phyloP scores from a whole-genome alignment of 331 rosid species.

The Saraca asoca region DNA sequence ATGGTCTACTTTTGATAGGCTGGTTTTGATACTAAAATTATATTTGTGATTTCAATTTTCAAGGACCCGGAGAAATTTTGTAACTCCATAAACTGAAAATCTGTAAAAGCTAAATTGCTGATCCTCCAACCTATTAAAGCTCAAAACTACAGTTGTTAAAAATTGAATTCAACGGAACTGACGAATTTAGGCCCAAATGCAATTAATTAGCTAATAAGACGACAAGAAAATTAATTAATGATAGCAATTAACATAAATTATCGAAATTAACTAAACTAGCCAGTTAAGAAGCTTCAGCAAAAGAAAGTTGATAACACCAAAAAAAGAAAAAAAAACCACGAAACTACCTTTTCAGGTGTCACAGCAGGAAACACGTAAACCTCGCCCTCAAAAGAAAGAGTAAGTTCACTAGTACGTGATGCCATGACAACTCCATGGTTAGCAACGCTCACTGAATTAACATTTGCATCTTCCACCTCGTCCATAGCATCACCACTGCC shows the following conservation, averaged over 20 bases:
- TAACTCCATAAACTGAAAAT: no score
- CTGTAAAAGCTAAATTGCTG: no score
- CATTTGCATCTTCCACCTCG: conserved; percentile 56
- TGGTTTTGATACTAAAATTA: no score
- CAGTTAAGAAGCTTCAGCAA: conserved; percentile 5
- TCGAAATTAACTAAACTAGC: background rate
- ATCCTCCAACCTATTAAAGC: no score
- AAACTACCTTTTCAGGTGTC: conserved; percentile 80
- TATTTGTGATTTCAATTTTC: no score
- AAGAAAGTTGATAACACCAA: no score
- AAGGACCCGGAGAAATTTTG: no score
- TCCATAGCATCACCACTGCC: conserved; percentile 62
- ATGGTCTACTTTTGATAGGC: no score
- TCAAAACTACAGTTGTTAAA: no score
- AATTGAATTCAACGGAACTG: no score
- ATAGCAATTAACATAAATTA: conserved; percentile 1
- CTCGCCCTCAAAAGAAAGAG: conserved; percentile 97
- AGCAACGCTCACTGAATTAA: conserved; percentile 51
- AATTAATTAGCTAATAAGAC: background rate
- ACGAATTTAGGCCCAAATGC: background rate
- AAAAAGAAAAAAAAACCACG: no score
- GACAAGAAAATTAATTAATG: conserved; percentile 6
- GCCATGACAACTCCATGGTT: conserved; percentile 47
- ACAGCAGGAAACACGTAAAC: conserved; percentile 93
- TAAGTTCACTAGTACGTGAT: conserved; percentile 81